phyloP scores from a whole-genome alignment of 2,329 filamentous ascomycete genomes.

The Fusarium lyarnte region DNA sequence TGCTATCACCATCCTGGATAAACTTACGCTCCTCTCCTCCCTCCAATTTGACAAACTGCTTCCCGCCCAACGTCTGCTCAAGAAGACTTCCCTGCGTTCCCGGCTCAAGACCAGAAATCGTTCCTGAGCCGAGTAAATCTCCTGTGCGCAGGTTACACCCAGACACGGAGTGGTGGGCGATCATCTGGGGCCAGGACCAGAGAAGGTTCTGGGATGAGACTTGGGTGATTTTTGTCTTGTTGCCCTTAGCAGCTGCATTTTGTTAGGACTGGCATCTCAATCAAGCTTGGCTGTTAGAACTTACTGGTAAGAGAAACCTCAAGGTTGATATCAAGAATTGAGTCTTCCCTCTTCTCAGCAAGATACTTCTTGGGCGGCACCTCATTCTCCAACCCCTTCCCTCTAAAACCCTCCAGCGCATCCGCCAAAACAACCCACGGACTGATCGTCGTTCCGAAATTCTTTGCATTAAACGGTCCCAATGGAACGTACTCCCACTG shows the following conservation, averaged over 20 bases:
- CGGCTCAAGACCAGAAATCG: slow-evolving; percentile 71
- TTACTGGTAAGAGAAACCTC: slow-evolving; percentile 52
- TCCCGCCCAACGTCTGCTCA: slow-evolving; percentile 77
- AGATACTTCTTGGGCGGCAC: slow-evolving; percentile 55
- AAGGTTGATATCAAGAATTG: slow-evolving; percentile 50
- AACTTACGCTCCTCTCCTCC: slow-evolving; percentile 62
- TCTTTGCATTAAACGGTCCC: slow-evolving; percentile 71
- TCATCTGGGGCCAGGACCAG: slow-evolving; percentile 86
- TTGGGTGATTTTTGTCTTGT: slow-evolving; percentile 40
- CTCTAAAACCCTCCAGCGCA: slow-evolving; percentile 54
- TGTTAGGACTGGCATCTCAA: fast-evolving
- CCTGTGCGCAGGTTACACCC: slow-evolving; percentile 79
- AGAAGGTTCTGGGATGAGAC: slow-evolving; percentile 61
- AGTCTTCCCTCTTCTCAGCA: slow-evolving; percentile 60
- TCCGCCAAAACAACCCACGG: slow-evolving; percentile 71
- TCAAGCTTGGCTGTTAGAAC: not conserved
- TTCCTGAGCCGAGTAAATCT: slow-evolving; percentile 80
- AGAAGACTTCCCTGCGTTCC: slow-evolving; percentile 76
- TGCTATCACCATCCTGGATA: slow-evolving; percentile 33
- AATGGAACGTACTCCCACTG: slow-evolving; percentile 68
- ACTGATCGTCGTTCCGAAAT: slow-evolving; percentile 67
- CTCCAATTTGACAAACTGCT: slow-evolving; percentile 67
- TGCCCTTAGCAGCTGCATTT: slow-evolving; percentile 43
- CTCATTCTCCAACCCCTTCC: slow-evolving; percentile 45
- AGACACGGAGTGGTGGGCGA: slow-evolving; percentile 80